These are phyloP conservation scores for Leccinum subrobustum DNA, from an alignment of 1,284 basidiomycete genomes.

Conservation along the genomic window DNA sequence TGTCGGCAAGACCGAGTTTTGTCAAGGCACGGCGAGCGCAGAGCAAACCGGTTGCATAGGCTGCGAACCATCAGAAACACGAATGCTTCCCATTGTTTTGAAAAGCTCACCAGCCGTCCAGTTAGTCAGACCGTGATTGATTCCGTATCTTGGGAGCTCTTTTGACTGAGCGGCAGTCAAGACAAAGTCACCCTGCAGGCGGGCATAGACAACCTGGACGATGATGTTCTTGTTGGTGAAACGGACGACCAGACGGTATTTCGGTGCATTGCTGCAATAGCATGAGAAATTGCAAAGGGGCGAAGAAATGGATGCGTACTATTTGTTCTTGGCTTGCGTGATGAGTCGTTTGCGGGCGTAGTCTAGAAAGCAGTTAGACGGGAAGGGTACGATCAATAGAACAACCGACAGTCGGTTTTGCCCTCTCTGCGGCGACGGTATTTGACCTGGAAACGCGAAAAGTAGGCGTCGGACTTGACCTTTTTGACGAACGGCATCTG, in stretches of 20 bases:
- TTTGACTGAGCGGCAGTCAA: conserved; percentile 85
- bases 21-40: conserved; percentile 92
- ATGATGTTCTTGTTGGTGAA: conserved; percentile 95
- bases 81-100: neutral
- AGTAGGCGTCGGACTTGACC: conserved; percentile 90
- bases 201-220: conserved; percentile 94
- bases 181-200: conserved; percentile 96
- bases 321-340: conserved; percentile 99
- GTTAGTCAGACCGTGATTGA: conserved; percentile 98
- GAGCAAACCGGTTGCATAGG: conserved; percentile 97
- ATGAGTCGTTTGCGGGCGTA: conserved; percentile 96
- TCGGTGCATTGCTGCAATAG: conserved; percentile 79
- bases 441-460: conserved; percentile 97
- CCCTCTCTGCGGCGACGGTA: conserved; percentile 95
- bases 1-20: conserved; percentile 97
- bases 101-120: conserved; percentile 82
- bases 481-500: conserved; percentile 91
- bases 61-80: conserved; percentile 38
- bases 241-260: conserved; percentile 98
- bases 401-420: conserved; percentile 90
- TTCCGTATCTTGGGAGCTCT: conserved; percentile 95
- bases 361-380: conserved; percentile 49
- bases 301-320: conserved; percentile 48
- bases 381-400: conserved; percentile 1
- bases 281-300: conserved; percentile 10